phyloP scores from a whole-genome alignment of 306 rosid genomes.

The Rosa multiflora region DNA sequence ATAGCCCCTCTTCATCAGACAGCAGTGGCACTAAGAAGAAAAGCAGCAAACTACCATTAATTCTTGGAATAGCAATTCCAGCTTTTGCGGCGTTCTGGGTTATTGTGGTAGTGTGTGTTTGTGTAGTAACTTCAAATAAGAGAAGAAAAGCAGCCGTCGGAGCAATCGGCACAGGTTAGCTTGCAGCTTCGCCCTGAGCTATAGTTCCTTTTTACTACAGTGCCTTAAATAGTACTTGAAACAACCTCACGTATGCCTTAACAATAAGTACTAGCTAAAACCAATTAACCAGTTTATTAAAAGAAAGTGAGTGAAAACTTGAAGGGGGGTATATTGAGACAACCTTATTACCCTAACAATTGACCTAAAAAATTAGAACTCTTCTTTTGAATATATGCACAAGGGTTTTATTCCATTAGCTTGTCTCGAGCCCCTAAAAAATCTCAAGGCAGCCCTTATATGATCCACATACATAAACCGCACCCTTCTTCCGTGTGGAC shows the following conservation, averaged over 20 bases:
- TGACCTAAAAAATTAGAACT: neutral
- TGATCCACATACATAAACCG: neutral
- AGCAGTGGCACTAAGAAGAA: conserved; percentile 7
- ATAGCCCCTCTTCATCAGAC: conserved; percentile 1
- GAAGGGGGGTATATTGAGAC: no score
- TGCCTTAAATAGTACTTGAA: neutral
- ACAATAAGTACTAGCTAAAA: neutral
- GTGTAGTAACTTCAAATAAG: neutral
- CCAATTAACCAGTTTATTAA: no score
- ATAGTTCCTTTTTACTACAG: neutral
- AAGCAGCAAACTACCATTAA: conserved; percentile 7
- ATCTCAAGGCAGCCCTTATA: neutral
- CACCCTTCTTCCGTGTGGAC: neutral
- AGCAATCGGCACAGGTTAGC: conserved; percentile 11
- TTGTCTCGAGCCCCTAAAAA: no score
- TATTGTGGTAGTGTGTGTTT: neutral
- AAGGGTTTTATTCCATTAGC: no score
- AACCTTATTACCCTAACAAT: no score
- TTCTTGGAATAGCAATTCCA: conserved; percentile 20
- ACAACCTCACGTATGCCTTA: neutral
- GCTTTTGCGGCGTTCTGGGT: conserved; percentile 3
- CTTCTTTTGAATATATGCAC: no score
- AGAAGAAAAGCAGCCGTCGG: neutral
- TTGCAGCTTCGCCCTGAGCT: neutral
- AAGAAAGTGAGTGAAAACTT: no score